Evolutionary conservation across 1,284 basidiomycete genomes (phyloP).

Genomic region (Leccinum holopus): DNA sequence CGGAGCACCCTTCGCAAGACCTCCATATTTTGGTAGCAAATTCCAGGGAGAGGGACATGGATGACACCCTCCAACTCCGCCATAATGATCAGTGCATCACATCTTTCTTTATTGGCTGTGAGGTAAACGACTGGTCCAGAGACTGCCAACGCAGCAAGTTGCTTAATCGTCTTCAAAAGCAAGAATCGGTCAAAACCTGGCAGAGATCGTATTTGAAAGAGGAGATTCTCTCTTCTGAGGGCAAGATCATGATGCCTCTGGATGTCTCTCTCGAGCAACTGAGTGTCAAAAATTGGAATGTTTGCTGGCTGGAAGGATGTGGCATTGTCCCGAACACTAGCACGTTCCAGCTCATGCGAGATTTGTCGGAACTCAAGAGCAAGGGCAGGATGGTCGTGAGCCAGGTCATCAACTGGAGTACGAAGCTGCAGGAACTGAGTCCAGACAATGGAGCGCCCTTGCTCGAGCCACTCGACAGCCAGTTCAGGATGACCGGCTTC

Average conservation of each 20-base stretch:
- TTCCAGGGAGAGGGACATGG: background rate
- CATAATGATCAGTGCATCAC: background rate
- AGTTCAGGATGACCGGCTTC: background rate
- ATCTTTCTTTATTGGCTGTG: background rate
- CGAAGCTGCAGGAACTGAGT: background rate
- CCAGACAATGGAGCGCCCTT: background rate
- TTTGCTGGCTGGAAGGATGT: background rate
- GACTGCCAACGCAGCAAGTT: background rate
- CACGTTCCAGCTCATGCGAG: background rate
- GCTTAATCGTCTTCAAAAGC: background rate
- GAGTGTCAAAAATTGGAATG: background rate
- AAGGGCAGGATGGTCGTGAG: background rate
- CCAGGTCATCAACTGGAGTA: background rate
- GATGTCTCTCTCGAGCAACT: background rate
- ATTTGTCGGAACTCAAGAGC: background rate
- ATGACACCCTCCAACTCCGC: background rate
- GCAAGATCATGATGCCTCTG: background rate
- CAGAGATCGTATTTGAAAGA: background rate
- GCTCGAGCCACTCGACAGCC: background rate
- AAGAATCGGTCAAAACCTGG: background rate
- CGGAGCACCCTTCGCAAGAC: background rate
- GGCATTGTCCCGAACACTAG: background rate
- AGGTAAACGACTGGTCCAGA: background rate
- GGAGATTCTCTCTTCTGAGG: background rate
- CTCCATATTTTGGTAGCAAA: background rate